A percentile compares a stretch with the other conserved stretches of the same genome.
These are phyloP conservation scores for Halteria grandinella DNA, from an alignment of 73 alveolate species.

Conservation along the genomic window DNA sequence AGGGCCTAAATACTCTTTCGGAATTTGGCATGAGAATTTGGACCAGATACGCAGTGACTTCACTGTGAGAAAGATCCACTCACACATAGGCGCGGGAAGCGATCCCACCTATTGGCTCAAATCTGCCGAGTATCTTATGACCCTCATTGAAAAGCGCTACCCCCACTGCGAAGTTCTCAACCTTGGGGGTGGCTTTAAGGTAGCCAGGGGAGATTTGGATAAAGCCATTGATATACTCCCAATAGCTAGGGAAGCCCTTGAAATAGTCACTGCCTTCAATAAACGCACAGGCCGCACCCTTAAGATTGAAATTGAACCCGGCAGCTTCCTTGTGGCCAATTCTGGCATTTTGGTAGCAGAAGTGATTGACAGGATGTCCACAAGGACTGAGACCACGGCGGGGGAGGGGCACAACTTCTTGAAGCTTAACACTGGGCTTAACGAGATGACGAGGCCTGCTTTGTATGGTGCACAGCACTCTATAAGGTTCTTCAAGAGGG, in stretches of 20 bases:
- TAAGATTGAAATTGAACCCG: constrained; percentile 44
- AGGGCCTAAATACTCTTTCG: constrained; percentile 33
- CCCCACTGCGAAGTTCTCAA: constrained; percentile 13
- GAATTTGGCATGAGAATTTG: constrained; percentile 34
- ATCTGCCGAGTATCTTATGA: background rate
- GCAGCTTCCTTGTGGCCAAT: constrained; percentile 20
- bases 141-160: background rate
- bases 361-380: constrained; percentile 18
- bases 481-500: background rate
- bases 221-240: background rate
- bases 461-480: constrained; percentile 32
- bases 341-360: constrained; percentile 25
- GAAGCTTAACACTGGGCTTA: constrained; percentile 31
- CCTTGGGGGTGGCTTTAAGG: constrained; percentile 48
- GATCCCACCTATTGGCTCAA: constrained; percentile 48
- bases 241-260: background rate
- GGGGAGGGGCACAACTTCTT: constrained; percentile 9
- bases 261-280: background rate
- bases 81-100: constrained; percentile 50
- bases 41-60: background rate
- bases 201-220: constrained; percentile 14
- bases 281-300: background rate
- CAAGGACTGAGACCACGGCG: background rate
- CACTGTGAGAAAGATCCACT: constrained; percentile 19
- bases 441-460: constrained; percentile 46